phyloP scores from a whole-genome alignment of 192 early-diverging fungal species.

The Gamsiella multidivaricata region DNA sequence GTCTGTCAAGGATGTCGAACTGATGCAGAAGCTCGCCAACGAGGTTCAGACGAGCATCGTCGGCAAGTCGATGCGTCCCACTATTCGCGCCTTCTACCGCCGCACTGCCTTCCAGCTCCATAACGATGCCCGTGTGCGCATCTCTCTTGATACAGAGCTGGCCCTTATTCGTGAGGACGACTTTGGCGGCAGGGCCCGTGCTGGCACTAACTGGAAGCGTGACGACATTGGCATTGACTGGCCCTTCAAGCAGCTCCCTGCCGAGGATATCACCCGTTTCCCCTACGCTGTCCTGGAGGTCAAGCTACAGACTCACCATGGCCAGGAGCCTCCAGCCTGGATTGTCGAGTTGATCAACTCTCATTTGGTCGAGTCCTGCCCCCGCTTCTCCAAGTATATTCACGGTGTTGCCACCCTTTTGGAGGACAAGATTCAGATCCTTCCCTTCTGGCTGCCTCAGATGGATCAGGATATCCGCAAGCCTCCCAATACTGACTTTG shows the following conservation, averaged over 20 bases:
- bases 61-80: slow-evolving; percentile 73
- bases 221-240: slow-evolving; percentile 82
- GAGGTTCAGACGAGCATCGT: slow-evolving; percentile 78
- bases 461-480: slow-evolving; percentile 55
- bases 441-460: slow-evolving; percentile 70
- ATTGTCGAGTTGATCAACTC: slow-evolving; percentile 77
- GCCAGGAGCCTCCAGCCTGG: slow-evolving; percentile 81
- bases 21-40: slow-evolving; percentile 76
- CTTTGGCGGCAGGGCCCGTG: slow-evolving; percentile 71
- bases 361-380: slow-evolving; percentile 82
- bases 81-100: slow-evolving; percentile 93
- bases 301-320: slow-evolving; percentile 81
- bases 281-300: slow-evolving; percentile 96
- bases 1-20: slow-evolving; percentile 84
- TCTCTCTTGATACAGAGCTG: slow-evolving; percentile 96
- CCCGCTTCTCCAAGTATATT: slow-evolving; percentile 88
- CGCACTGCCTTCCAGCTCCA: slow-evolving; percentile 98
- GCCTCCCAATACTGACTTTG: slow-evolving; percentile 50
- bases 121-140: slow-evolving; percentile 91
- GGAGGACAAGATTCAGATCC: slow-evolving; percentile 65
- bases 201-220: slow-evolving; percentile 90
- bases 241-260: slow-evolving; percentile 79
- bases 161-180: slow-evolving; percentile 96
- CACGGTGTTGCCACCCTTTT: slow-evolving; percentile 83
- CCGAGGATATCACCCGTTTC: slow-evolving; percentile 82